These are phyloP conservation scores for Gonium pectorale DNA, from an alignment of 139 green algal genomes.

Conservation along the genomic window DNA sequence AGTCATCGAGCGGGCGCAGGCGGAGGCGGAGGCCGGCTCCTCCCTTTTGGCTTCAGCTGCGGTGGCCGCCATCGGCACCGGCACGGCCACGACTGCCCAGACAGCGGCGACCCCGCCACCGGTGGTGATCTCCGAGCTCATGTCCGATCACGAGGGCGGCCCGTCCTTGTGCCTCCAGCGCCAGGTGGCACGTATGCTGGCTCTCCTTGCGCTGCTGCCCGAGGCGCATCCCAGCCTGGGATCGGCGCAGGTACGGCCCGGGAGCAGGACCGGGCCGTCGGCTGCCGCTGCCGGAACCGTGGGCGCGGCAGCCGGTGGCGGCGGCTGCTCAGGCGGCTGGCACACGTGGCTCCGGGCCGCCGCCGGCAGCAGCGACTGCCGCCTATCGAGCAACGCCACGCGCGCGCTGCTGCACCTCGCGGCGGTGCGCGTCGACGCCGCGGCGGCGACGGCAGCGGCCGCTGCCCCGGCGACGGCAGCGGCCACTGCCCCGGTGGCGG, in stretches of 20 bases:
- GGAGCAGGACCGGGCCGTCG: neutral
- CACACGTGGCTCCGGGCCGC: slow-evolving; percentile 66
- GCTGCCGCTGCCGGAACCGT: neutral
- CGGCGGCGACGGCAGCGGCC: slow-evolving; percentile 24
- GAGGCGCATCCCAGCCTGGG: slow-evolving; percentile 33
- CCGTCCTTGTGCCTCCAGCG: slow-evolving; percentile 43
- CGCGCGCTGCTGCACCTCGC: slow-evolving; percentile 77
- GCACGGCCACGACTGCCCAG: neutral
- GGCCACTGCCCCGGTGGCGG: neutral
- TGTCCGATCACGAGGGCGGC: slow-evolving; percentile 16
- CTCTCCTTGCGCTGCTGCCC: slow-evolving; percentile 66
- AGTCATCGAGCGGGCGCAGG: neutral
- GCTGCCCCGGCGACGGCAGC: slow-evolving; percentile 7
- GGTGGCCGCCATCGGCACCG: neutral
- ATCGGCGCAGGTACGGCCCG: neutral
- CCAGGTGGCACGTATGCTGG: slow-evolving; percentile 73
- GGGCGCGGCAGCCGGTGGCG: neutral
- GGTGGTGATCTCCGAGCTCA: slow-evolving; percentile 1
- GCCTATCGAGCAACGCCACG: slow-evolving; percentile 73
- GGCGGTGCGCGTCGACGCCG: slow-evolving; percentile 7
- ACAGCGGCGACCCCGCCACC: neutral
- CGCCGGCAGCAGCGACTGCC: slow-evolving; percentile 65
- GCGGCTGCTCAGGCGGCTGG: slow-evolving; percentile 48
- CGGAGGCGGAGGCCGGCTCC: too few species aligned
- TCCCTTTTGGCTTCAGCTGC: neutral